Conservation (phyloP, 495 filamentous ascomycete genomes). For the Penicillium flavigenum region DNA sequence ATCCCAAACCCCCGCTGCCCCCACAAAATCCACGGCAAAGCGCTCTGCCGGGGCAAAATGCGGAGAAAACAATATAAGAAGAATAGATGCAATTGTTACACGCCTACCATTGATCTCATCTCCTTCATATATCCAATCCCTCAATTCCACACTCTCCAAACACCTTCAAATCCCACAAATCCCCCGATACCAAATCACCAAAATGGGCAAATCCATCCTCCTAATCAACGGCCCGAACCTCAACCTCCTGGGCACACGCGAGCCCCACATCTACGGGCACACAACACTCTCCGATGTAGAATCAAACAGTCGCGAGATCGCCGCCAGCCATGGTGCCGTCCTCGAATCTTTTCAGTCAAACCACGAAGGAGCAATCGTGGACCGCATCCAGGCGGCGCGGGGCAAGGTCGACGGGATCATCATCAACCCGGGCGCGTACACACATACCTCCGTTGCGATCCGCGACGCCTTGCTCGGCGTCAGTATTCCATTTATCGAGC, state of each 20-base stretch:
- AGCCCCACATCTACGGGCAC: conserved; percentile 67
- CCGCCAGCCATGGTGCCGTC: conserved; percentile 37
- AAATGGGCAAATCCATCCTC: conserved; percentile 58
- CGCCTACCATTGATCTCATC: neutral
- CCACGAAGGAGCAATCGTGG: conserved; percentile 63
- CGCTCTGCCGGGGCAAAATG: conserved; percentile 3
- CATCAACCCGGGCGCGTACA: conserved; percentile 69
- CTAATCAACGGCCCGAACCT: conserved; percentile 80
- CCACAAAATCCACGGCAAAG: neutral
- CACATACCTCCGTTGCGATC: conserved; percentile 66
- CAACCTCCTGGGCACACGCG: conserved; percentile 72
- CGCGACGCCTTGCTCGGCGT: conserved; percentile 66
- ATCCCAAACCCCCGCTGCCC: neutral
- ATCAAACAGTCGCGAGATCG: conserved; percentile 40
- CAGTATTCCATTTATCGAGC: conserved; percentile 66
- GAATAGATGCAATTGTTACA: neutral
- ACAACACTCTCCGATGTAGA: conserved; percentile 62
- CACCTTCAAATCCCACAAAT: neutral
- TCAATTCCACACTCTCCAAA: neutral
- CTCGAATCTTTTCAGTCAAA: conserved; percentile 63
- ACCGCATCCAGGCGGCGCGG: conserved; percentile 58
- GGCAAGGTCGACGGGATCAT: conserved; percentile 57
- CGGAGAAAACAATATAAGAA: neutral
- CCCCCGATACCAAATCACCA: conserved; percentile 10
- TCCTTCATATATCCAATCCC: neutral